A percentile compares a stretch with the other conserved stretches of the same genome.
phyloP scores from a whole-genome alignment of 2,329 filamentous ascomycete species.

The Colletotrichum neosansevieriae region DNA sequence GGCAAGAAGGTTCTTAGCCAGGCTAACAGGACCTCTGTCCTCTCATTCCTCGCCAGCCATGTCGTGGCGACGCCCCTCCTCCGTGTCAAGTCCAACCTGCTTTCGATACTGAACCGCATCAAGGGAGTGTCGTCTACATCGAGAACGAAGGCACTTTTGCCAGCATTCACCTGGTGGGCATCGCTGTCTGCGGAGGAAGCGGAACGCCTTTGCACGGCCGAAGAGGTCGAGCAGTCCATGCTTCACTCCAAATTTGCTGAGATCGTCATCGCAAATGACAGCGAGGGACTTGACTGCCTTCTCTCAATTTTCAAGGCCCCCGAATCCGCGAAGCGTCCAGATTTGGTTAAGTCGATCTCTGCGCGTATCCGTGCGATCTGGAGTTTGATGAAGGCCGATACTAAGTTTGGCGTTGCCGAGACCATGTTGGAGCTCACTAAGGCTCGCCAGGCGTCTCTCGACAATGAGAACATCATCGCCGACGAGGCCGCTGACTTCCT shows the following conservation, averaged over 20 bases:
- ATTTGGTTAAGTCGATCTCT: slow-evolving; percentile 76
- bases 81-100: slow-evolving; percentile 75
- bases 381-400: slow-evolving; percentile 75
- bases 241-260: slow-evolving; percentile 62
- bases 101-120: slow-evolving; percentile 79
- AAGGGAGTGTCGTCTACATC: slow-evolving; percentile 77
- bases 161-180: slow-evolving; percentile 78
- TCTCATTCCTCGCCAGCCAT: slow-evolving; percentile 81
- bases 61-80: slow-evolving; percentile 75
- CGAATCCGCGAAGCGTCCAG: slow-evolving; percentile 54
- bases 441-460: slow-evolving; percentile 56
- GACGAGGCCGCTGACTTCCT: slow-evolving; percentile 78
- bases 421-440: slow-evolving; percentile 73
- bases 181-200: slow-evolving; percentile 65
- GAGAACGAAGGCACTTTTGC: slow-evolving; percentile 81
- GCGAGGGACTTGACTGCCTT: slow-evolving; percentile 63
- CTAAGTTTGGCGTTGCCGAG: slow-evolving; percentile 70
- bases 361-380: slow-evolving; percentile 78
- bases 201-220: slow-evolving; percentile 53
- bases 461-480: slow-evolving; percentile 56
- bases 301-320: slow-evolving; percentile 60
- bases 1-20: slow-evolving; percentile 69
- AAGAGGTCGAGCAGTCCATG: slow-evolving; percentile 55
- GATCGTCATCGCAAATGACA: slow-evolving; percentile 66
- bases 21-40: slow-evolving; percentile 71